Conservation (phyloP, 2,329 filamentous ascomycete species). For the Fusarium sp. region DNA sequence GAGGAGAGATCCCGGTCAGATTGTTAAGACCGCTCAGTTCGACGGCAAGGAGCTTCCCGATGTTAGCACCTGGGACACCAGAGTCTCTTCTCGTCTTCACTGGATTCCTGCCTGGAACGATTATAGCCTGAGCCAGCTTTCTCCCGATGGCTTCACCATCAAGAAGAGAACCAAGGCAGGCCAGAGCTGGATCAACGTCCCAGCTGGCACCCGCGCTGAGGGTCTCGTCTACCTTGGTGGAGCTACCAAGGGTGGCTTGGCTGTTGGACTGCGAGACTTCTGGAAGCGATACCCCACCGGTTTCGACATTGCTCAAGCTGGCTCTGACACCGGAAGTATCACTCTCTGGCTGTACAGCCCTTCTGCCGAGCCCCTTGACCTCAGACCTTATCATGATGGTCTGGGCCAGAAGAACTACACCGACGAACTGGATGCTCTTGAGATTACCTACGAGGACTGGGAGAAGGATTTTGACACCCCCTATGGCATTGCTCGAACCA, state of each 20-base stretch:
- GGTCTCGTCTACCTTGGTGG: constrained; percentile 71
- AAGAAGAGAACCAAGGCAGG: constrained; percentile 70
- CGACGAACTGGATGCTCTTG: constrained; percentile 69
- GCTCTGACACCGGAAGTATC: constrained; percentile 61
- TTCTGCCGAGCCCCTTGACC: constrained; percentile 65
- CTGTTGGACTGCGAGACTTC: constrained; percentile 69
- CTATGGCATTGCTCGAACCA: constrained; percentile 69
- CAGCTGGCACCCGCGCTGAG: constrained; percentile 66
- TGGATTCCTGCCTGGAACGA: constrained; percentile 72
- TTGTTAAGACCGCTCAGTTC: constrained; percentile 63
- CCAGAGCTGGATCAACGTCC: constrained; percentile 69
- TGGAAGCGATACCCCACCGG: constrained; percentile 73
- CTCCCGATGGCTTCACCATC: constrained; percentile 70
- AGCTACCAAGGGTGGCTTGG: constrained; percentile 68
- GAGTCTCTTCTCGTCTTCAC: constrained; percentile 59
- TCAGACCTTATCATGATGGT: constrained; percentile 69
- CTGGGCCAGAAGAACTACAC: constrained; percentile 67
- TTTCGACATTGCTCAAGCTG: constrained; percentile 66
- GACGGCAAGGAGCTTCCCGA: constrained; percentile 59
- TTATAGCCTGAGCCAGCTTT: constrained; percentile 68
- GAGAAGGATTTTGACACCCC: constrained; percentile 67
- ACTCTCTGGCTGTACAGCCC: constrained; percentile 73
- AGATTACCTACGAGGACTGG: constrained; percentile 74
- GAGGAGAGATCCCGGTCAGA: constrained; percentile 63
- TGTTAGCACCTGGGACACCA: constrained; percentile 59